These are phyloP conservation scores for Catunica adiposa DNA, from an alignment of 2,329 filamentous ascomycete genomes.

Conservation along the genomic window DNA sequence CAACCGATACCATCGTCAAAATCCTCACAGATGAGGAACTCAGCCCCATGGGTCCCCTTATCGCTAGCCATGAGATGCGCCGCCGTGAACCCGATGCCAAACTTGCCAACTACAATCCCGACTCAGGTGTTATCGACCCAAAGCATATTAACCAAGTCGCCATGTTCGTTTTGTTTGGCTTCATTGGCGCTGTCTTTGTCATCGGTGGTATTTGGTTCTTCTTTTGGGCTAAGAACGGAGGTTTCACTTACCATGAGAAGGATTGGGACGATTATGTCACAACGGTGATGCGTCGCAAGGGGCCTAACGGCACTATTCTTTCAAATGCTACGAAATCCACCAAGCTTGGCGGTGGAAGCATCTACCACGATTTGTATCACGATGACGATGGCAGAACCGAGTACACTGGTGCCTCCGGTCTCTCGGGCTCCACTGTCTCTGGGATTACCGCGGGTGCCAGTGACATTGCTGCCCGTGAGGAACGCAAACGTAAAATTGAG, in stretches of 20 bases:
- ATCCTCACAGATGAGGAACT: slow-evolving; percentile 6
- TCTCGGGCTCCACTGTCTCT: slow-evolving; percentile 27
- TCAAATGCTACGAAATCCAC: slow-evolving; percentile 71
- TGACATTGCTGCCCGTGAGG: slow-evolving; percentile 38
- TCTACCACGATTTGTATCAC: slow-evolving; percentile 50
- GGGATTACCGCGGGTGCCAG: slow-evolving; percentile 39
- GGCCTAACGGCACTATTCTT: slow-evolving; percentile 74
- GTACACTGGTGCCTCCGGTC: slow-evolving; percentile 28
- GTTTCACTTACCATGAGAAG: slow-evolving; percentile 66
- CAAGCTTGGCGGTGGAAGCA: slow-evolving; percentile 70
- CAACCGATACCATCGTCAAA: background rate
- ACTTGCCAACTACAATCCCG: slow-evolving; percentile 24
- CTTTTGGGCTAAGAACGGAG: slow-evolving; percentile 93
- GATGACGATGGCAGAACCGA: slow-evolving; percentile 33
- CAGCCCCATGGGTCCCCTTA: slow-evolving; percentile 23
- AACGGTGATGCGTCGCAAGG: slow-evolving; percentile 75
- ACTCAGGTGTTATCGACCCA: slow-evolving; percentile 34
- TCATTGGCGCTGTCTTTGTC: slow-evolving; percentile 65
- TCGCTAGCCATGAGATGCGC: slow-evolving; percentile 27
- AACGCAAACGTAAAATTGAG: slow-evolving; percentile 36
- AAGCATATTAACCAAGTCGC: slow-evolving; percentile 47
- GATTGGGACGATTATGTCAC: slow-evolving; percentile 99
- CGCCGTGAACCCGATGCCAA: slow-evolving; percentile 24
- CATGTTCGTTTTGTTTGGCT: slow-evolving; percentile 70
- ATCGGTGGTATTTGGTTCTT: slow-evolving; percentile 84